phyloP scores from a whole-genome alignment of 2,329 filamentous ascomycete genomes.

The Claviceps sp. region DNA sequence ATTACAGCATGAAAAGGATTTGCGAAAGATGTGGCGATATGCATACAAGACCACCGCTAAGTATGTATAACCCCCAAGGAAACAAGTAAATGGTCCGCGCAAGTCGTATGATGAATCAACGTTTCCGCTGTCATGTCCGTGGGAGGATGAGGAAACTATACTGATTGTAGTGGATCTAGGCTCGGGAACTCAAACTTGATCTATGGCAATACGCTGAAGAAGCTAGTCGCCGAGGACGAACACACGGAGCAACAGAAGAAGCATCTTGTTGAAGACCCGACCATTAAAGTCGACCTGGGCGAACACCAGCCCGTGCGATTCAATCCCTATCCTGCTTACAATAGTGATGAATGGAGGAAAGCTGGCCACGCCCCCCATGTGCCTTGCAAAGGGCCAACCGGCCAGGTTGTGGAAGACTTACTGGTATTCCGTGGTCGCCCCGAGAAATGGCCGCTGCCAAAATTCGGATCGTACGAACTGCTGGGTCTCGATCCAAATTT shows the following conservation, averaged over 20 bases:
- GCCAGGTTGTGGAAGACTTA: constrained; percentile 46
- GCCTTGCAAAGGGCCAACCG: constrained; percentile 51
- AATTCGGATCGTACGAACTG: constrained; percentile 49
- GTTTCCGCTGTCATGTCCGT: neutral
- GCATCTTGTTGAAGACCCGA: constrained; percentile 20
- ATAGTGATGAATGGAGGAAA: constrained; percentile 45
- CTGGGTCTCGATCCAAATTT: constrained; percentile 48
- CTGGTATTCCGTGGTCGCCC: constrained; percentile 51
- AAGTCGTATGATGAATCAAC: no score
- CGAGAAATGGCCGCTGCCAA: constrained; percentile 42
- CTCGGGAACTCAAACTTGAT: constrained; percentile 35
- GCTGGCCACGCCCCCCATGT: constrained; percentile 44
- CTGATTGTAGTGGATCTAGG: constrained; percentile 11
- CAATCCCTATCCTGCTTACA: constrained; percentile 60
- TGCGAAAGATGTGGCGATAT: constrained; percentile 26
- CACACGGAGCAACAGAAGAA: constrained; percentile 18
- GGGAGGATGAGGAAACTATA: neutral
- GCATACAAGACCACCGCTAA: constrained; percentile 26
- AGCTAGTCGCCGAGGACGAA: constrained; percentile 28
- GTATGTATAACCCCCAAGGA: constrained; percentile 17
- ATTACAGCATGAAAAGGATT: constrained; percentile 29
- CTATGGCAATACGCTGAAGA: constrained; percentile 42
- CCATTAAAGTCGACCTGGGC: constrained; percentile 26
- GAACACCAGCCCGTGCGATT: constrained; percentile 42
- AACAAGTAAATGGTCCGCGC: no score